phyloP scores from a whole-genome alignment of 352 stramenopile genomes.

The Pythium grandisporangium region DNA sequence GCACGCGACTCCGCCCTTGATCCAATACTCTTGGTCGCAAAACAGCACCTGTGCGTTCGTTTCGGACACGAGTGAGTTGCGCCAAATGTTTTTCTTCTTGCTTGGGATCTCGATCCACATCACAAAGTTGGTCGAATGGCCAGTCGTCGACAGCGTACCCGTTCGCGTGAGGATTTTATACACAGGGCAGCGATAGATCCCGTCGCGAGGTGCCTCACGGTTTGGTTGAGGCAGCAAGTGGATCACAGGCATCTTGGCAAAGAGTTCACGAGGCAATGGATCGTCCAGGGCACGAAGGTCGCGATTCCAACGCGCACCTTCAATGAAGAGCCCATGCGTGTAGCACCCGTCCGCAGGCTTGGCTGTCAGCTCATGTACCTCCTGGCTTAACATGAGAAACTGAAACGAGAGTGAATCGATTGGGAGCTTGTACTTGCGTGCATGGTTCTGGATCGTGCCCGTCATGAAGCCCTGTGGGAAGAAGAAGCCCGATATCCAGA shows the following conservation, averaged over 20 bases:
- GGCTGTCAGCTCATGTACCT: slow-evolving; percentile 35
- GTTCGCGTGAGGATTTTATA: slow-evolving; percentile 87
- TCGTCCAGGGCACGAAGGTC: slow-evolving; percentile 28
- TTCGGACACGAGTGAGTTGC: slow-evolving; percentile 58
- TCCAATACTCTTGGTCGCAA: slow-evolving; percentile 60
- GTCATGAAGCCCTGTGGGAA: slow-evolving; percentile 91
- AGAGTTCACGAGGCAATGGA: slow-evolving; percentile 33
- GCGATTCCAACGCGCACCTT: slow-evolving; percentile 87
- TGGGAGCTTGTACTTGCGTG: slow-evolving; percentile 77
- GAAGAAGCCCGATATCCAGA: slow-evolving; percentile 90
- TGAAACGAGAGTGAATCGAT: slow-evolving; percentile 90
- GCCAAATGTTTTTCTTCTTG: slow-evolving; percentile 51
- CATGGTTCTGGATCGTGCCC: slow-evolving; percentile 89
- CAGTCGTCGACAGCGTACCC: slow-evolving; percentile 92
- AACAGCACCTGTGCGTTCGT: slow-evolving; percentile 56
- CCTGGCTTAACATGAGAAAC: slow-evolving; percentile 74
- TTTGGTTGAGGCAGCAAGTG: slow-evolving; percentile 73
- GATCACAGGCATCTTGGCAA: slow-evolving; percentile 58
- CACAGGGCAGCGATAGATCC: slow-evolving; percentile 83
- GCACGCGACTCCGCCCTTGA: slow-evolving; percentile 76
- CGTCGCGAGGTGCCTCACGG: slow-evolving; percentile 26
- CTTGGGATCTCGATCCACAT: slow-evolving; percentile 95
- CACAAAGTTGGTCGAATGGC: slow-evolving; percentile 96
- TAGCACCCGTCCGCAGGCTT: slow-evolving; percentile 82
- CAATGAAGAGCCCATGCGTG: slow-evolving; percentile 87